Evolutionary conservation across 305 asterid species (phyloP), one percentile per base, ranked within the genome.

Genomic region (Fraxinus xanthoxyloides): DNA sequence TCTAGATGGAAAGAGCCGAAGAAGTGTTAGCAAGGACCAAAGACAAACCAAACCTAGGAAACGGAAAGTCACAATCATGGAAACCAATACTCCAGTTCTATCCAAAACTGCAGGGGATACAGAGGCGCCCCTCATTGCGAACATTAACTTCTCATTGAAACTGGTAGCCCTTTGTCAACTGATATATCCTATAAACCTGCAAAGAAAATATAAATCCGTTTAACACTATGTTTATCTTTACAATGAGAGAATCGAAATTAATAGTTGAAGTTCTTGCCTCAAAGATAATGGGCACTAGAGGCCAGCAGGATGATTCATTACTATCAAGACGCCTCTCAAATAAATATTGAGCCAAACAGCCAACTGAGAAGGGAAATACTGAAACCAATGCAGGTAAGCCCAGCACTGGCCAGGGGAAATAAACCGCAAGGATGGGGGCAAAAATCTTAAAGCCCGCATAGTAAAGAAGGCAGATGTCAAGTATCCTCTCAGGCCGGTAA

Each of bases 181-280:
- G 99, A 87, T 92, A 92, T 82, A 94, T 86, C 87, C 98, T 94
- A 80, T 92, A 94, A 65, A 93, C 93, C 99, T 95, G 93, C 77
- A 54, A 79, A 82, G 40, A 81, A 23, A 65, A 34, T 70, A 79
- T 77, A 26, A 48, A 82, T 48, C 75, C 17, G 5, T 65, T 65
- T 80, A 72, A 76, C 56, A 43, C 31, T 30, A 5, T 54, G 70
- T 26, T 73, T 76, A n/a, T 54, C 72, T 72, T 75, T 81, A 19
- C 75, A 72, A 59, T 2, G n/a, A 79, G 54, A 56, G 13, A 21
- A 56, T 61, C 74, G 32, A 75, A 48, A 40, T 21, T 34, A 34
- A 82, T 67, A 0, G 1, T 10, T 98, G 36, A 32, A 19, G 7
- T 80, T 23, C 69, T 63, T 87, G 90, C 99, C 97, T 95, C 98